Percentiles rank a stretch among this genome's conserved stretches.
phyloP scores from a whole-genome alignment of 2,329 filamentous ascomycete genomes.

The Sporothrix schenckii region DNA sequence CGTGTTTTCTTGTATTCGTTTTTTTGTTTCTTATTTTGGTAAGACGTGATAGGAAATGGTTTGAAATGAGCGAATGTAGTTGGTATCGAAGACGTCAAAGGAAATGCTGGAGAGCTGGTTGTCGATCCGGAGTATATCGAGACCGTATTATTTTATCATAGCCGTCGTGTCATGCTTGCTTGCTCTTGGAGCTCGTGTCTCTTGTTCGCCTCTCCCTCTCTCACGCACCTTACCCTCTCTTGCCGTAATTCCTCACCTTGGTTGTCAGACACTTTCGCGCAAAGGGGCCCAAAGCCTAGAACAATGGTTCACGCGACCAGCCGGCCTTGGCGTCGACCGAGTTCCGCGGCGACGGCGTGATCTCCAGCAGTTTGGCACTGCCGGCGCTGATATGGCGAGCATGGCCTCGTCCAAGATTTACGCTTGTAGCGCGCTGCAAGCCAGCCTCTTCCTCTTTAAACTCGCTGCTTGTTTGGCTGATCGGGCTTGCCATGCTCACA shows the following conservation, averaged over 20 bases:
- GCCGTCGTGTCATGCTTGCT: slow-evolving; percentile 17
- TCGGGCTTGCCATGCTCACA: slow-evolving; percentile 28
- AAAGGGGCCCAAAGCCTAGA: not conserved
- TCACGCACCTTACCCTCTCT: not conserved
- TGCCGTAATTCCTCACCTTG: not conserved
- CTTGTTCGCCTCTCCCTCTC: slow-evolving; percentile 2
- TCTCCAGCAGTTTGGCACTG: slow-evolving; percentile 73
- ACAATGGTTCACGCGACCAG: slow-evolving; percentile 15
- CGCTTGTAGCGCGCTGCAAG: slow-evolving; percentile 68
- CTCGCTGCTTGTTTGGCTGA: slow-evolving; percentile 35
- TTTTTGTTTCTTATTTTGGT: not conserved
- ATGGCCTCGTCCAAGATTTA: slow-evolving; percentile 68
- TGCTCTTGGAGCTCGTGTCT: slow-evolving; percentile 35
- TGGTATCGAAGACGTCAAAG: slow-evolving; percentile 35
- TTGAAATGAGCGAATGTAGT: slow-evolving; percentile 40
- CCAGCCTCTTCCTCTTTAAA: slow-evolving; percentile 46
- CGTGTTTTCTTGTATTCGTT: not conserved
- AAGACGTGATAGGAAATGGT: slow-evolving; percentile 35
- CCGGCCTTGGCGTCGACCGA: slow-evolving; percentile 55
- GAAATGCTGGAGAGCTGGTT: slow-evolving; percentile 34
- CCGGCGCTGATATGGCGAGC: slow-evolving; percentile 74
- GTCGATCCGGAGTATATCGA: not conserved
- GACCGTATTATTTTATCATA: not conserved
- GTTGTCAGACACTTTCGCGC: not conserved
- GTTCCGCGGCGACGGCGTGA: slow-evolving; percentile 59